Conservation (phyloP, 2,329 filamentous ascomycete species). For the Fusarium buharicum region DNA sequence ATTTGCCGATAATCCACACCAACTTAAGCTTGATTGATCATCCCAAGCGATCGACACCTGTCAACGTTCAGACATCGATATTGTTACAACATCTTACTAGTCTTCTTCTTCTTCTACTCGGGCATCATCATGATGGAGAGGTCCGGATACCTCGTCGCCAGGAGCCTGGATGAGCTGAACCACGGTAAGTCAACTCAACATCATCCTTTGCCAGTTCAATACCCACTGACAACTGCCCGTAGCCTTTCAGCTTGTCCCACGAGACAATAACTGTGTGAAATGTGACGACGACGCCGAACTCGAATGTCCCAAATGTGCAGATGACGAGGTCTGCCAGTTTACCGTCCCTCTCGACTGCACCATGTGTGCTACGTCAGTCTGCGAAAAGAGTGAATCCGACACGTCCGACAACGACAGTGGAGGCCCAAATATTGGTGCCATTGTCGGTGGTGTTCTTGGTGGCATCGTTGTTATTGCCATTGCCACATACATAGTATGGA, state of each 20-base stretch:
- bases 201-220: neutral
- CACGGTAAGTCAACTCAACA: conserved; percentile 43
- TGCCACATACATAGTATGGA: conserved; percentile 83
- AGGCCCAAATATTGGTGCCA: conserved; percentile 80
- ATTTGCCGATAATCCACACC: conserved; percentile 21
- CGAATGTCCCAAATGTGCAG: conserved; percentile 58
- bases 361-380: conserved; percentile 60
- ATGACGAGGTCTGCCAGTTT: conserved; percentile 57
- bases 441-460: conserved; percentile 90
- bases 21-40: conserved; percentile 34
- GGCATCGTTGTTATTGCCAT: conserved; percentile 81
- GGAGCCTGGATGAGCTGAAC: conserved; percentile 48
- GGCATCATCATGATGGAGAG: conserved; percentile 42
- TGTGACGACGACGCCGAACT: conserved; percentile 57
- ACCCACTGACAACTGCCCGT: conserved; percentile 19
- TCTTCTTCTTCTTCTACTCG: no score
- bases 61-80: conserved; percentile 23
- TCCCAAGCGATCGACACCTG: conserved; percentile 41
- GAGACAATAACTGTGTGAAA: conserved; percentile 57
- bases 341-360: conserved; percentile 58
- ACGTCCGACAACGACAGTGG: conserved; percentile 46
- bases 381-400: conserved; percentile 50
- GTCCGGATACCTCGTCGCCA: conserved; percentile 37
- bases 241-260: conserved; percentile 52
- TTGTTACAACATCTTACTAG: conserved; percentile 8